Evolutionary conservation across 2,329 filamentous ascomycete genomes (phyloP).

Genomic region (Claviceps quebecensis): DNA sequence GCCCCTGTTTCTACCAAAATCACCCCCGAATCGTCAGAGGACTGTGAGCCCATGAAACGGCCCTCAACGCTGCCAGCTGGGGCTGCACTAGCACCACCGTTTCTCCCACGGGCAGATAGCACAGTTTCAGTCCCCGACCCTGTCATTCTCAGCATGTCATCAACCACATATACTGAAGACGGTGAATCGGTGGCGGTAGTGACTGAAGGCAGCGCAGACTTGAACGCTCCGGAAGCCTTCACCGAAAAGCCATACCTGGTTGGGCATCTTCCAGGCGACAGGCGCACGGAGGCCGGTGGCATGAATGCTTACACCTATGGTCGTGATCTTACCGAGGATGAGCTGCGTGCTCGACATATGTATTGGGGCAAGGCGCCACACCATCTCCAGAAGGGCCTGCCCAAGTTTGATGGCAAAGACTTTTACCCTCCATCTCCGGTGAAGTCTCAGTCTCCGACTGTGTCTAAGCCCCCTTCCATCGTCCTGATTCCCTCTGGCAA

Average conservation of each 20-base stretch:
- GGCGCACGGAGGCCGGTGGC: slow-evolving; percentile 25
- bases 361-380: slow-evolving; percentile 46
- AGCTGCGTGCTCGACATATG: slow-evolving; percentile 42
- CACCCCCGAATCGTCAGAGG: slow-evolving; percentile 8
- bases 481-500: slow-evolving; percentile 1
- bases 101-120: slow-evolving; percentile 26
- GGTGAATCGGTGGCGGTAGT: not conserved
- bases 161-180: slow-evolving; percentile 2
- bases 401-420: slow-evolving; percentile 51
- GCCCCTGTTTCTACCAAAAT: slow-evolving; percentile 10
- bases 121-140: slow-evolving; percentile 7
- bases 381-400: slow-evolving; percentile 36
- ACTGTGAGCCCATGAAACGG: slow-evolving; percentile 17
- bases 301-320: slow-evolving; percentile 39
- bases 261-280: slow-evolving; percentile 33
- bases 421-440: slow-evolving; percentile 45
- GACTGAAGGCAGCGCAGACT: slow-evolving; percentile 3
- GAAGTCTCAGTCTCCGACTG: slow-evolving; percentile 4
- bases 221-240: slow-evolving; percentile 6
- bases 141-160: not conserved
- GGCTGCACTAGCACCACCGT: slow-evolving; percentile 35
- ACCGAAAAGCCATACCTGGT: slow-evolving; percentile 37
- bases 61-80: slow-evolving; percentile 27
- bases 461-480: not conserved
- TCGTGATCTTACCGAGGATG: slow-evolving; percentile 43